Base-by-base conservation (phyloP, 140 eudicot species). In the Erigeron philadelphicus region DNA sequence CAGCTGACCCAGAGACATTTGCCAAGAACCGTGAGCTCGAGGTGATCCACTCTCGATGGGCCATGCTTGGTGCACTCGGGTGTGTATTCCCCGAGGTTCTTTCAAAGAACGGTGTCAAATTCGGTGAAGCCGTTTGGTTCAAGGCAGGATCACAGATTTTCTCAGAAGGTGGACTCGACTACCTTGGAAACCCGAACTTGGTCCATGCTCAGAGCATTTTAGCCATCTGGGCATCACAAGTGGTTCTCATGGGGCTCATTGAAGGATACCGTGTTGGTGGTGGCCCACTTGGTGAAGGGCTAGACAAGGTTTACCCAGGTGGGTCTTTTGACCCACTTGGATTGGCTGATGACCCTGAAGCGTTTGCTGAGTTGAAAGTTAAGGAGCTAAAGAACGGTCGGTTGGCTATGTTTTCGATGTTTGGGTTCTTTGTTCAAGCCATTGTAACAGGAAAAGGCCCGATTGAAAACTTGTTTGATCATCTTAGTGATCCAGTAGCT, bases 31-130 rank as follows among this genome's bases (percentile, higher is more conserved):
- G 91, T 54, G 95, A 88, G 71, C 91, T 88, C 2, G 95, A 88
- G 59, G 95, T 88, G 78, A 88, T 88, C 78, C 95, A 85, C 81
- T 61, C 73, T 25, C 61, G 95, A 6, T 85, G 95, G 95, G 95
- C 95, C 79, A 88, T 88, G 95, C 85, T 88, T 2, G 95, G 95
- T 9, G 95, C 95, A 9, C 79, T 88, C 15, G 95, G 95, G 19
- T 85, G 91, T 9, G 84, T 88, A 11, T 85, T 83, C 81, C 95
- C 95, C 1, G 95, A 88, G 45, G 6, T 87, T 67, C 95, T 87
- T 3, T 35, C 86, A 1, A 87, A 80, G 74, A 87, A 84, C 17
- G 90, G 95, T 9, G 84, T 87, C 48, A 75, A 67, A 47, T 87
- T 87, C 65, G 90, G 90, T 8, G 90, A 87, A 75, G 90, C 95